These are phyloP conservation scores for Cladosporium sphaerospermum DNA, from an alignment of 2,329 filamentous ascomycete genomes.

Conservation along the genomic window DNA sequence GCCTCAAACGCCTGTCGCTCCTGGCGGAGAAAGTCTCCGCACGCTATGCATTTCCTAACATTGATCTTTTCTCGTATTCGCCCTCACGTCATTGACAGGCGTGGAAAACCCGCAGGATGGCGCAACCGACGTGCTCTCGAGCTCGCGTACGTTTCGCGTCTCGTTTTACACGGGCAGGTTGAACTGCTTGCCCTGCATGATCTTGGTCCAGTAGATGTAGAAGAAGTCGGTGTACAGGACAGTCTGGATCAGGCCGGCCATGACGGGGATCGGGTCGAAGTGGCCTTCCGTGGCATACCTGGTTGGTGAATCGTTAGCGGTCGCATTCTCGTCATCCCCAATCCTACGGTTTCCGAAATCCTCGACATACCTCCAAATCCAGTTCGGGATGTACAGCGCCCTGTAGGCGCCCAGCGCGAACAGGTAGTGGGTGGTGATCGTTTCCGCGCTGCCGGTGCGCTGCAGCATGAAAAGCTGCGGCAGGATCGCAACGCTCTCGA, in stretches of 20 bases:
- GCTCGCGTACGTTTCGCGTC: not conserved
- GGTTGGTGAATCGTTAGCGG: not conserved
- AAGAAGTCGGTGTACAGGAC: slow-evolving; percentile 98
- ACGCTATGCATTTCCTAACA: slow-evolving; percentile 3
- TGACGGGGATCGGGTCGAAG: slow-evolving; percentile 78
- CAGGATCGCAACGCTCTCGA: slow-evolving; percentile 92
- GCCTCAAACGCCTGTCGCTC: not conserved
- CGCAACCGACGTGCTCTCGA: too few species aligned
- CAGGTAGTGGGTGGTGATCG: slow-evolving; percentile 97
- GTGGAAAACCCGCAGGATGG: not conserved
- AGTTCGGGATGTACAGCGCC: slow-evolving; percentile 96
- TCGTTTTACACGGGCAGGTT: slow-evolving; percentile 44
- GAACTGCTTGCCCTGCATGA: slow-evolving; percentile 50
- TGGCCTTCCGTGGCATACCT: slow-evolving; percentile 73
- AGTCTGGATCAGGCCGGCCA: slow-evolving; percentile 89
- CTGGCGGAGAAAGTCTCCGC: not conserved
- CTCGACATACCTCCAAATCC: slow-evolving; percentile 62
- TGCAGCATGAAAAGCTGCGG: slow-evolving; percentile 98
- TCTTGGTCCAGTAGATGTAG: slow-evolving; percentile 97
- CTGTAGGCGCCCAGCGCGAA: slow-evolving; percentile 89
- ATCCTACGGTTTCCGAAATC: not conserved
- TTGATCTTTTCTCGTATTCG: not conserved
- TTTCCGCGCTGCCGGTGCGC: slow-evolving; percentile 94
- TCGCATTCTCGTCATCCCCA: not conserved
- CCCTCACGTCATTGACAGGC: not conserved